A percentile compares a stretch with the other conserved stretches of the same genome.
These are phyloP conservation scores for Lipomyces kockii DNA, from an alignment of 805 yeast species.

Conservation along the genomic window DNA sequence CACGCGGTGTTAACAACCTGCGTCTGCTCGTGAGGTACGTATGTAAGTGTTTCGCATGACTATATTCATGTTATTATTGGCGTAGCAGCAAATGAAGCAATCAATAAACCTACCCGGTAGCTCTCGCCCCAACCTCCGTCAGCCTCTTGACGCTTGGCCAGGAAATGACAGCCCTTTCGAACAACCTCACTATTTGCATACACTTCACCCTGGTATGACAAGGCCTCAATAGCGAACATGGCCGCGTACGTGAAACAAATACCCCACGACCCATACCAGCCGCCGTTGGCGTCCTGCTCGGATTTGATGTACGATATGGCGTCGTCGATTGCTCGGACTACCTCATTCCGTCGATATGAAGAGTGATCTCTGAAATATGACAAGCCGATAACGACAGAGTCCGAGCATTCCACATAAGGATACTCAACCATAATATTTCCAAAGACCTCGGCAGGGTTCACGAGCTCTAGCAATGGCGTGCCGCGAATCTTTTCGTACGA, in stretches of 20 bases:
- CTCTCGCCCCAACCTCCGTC: slow-evolving; percentile 99
- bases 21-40: slow-evolving; percentile 44
- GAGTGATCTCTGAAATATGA: slow-evolving; percentile 72
- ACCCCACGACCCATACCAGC: slow-evolving; percentile 99
- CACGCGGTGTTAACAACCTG: slow-evolving; percentile 90
- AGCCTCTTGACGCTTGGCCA: slow-evolving; percentile 69
- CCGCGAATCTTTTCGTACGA: slow-evolving; percentile 88
- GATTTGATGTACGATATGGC: slow-evolving; percentile 74
- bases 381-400: slow-evolving; percentile 88
- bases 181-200: slow-evolving; percentile 69
- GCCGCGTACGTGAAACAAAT: slow-evolving; percentile 93
- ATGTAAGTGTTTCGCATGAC: slow-evolving; percentile 35
- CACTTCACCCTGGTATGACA: slow-evolving; percentile 66
- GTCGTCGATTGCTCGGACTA: slow-evolving; percentile 67
- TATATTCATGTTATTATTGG: background rate
- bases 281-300: slow-evolving; percentile 78
- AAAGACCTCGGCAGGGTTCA: slow-evolving; percentile 97
- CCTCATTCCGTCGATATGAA: slow-evolving; percentile 68
- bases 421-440: slow-evolving; percentile 98
- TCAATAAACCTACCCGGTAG: slow-evolving; percentile 70
- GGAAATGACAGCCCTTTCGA: slow-evolving; percentile 79
- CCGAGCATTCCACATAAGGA: slow-evolving; percentile 98
- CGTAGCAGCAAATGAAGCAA: background rate
- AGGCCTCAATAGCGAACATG: slow-evolving; percentile 97
- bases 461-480: slow-evolving; percentile 69